Percentiles rank a stretch among this genome's conserved stretches.
phyloP scores from a whole-genome alignment of 192 early-diverging fungal genomes.

The Umbelopsis ramanniana region DNA sequence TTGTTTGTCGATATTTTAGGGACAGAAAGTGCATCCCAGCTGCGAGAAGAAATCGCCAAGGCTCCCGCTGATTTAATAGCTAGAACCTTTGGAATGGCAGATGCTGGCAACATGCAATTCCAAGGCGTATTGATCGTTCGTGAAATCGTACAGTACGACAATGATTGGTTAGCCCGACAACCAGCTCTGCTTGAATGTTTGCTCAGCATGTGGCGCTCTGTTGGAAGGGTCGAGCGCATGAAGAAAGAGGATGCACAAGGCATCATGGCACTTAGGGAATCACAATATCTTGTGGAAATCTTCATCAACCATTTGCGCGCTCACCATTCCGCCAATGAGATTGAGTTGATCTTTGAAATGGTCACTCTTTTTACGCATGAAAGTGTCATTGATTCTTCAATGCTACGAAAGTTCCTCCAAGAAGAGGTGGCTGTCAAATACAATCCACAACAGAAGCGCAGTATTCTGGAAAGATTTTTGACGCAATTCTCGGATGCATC shows the following conservation, averaged over 20 bases:
- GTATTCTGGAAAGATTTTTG: conserved; percentile 79
- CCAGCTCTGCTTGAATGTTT: conserved; percentile 58
- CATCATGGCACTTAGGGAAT: conserved; percentile 48
- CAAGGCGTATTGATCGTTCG: conserved; percentile 65
- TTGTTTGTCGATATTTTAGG: conserved; percentile 69
- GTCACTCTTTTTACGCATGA: conserved; percentile 70
- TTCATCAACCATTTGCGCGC: conserved; percentile 69
- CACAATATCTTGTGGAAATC: conserved; percentile 69
- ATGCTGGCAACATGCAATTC: conserved; percentile 48
- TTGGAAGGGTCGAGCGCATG: conserved; percentile 47
- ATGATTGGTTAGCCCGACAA: conserved; percentile 54
- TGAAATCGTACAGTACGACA: conserved; percentile 54
- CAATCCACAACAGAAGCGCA: conserved; percentile 59
- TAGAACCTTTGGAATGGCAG: conserved; percentile 40
- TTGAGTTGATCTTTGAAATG: conserved; percentile 76
- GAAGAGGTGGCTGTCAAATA: conserved; percentile 68
- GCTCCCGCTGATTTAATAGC: conserved; percentile 60
- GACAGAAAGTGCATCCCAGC: conserved; percentile 53
- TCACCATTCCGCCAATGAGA: conserved; percentile 60
- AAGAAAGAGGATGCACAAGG: conserved; percentile 52
- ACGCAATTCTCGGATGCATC: conserved; percentile 65
- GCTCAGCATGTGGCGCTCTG: conserved; percentile 49
- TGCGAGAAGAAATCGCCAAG: conserved; percentile 70
- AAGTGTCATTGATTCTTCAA: conserved; percentile 66
- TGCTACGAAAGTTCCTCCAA: conserved; percentile 71